phyloP scores from a whole-genome alignment of 1,284 basidiomycete genomes.

The Pascua sp. region DNA sequence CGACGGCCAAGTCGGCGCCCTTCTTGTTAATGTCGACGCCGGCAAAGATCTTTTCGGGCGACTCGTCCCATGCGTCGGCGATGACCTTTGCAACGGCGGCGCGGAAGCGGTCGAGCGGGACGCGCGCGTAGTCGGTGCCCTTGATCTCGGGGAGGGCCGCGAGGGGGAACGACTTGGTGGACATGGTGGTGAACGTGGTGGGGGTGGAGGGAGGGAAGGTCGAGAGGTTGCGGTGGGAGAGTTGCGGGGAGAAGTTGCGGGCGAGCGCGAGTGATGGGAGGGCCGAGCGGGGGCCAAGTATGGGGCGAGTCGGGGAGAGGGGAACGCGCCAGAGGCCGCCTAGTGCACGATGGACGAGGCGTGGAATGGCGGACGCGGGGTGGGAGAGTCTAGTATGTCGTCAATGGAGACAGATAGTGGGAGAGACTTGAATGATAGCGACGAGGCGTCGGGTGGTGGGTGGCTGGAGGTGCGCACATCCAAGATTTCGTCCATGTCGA shows the following conservation, averaged over 20 bases:
- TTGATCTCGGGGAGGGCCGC: conserved; percentile 56
- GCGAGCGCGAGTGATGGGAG: not conserved
- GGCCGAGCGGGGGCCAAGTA: not conserved
- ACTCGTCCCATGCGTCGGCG: conserved; percentile 64
- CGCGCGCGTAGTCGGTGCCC: conserved; percentile 67
- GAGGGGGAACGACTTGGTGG: conserved; percentile 26
- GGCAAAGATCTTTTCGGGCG: conserved; percentile 69
- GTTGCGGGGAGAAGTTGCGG: not conserved
- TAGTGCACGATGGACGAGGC: not conserved
- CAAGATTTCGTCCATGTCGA: too few relatives aligned
- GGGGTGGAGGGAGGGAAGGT: conserved; percentile 1
- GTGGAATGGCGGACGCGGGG: not conserved
- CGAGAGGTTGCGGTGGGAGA: not conserved
- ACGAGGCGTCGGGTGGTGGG: too few relatives aligned
- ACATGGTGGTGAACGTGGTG: conserved; percentile 4
- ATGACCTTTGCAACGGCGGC: conserved; percentile 76
- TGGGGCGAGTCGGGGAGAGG: conserved; percentile 1
- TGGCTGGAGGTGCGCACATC: too few relatives aligned
- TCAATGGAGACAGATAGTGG: too few relatives aligned
- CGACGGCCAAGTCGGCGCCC: conserved; percentile 86
- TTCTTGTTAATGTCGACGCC: conserved; percentile 88
- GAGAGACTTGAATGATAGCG: too few relatives aligned
- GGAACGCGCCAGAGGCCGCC: not conserved
- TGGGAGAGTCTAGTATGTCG: too few relatives aligned
- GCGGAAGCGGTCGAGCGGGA: conserved; percentile 78